A percentile compares a stretch with the other conserved stretches of the same genome.
These are phyloP conservation scores for Euphorbia schlechtendalii DNA, from an alignment of 441 rosid genomes.

Conservation along the genomic window DNA sequence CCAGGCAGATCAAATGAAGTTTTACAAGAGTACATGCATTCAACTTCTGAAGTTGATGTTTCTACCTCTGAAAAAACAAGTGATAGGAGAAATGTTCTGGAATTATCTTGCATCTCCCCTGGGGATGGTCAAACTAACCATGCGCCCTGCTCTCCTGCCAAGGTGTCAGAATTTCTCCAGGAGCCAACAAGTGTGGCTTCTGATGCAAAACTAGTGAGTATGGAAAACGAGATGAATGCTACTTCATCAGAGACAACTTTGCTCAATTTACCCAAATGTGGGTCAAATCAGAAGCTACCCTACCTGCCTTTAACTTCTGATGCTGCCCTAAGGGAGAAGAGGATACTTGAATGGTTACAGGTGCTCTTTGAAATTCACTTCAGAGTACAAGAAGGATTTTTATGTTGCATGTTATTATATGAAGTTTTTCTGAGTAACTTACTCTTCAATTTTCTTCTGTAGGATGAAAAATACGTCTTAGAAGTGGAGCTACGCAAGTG, in stretches of 20 bases:
- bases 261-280: conserved; percentile 31
- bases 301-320: conserved; percentile 48
- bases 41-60: conserved; percentile 33
- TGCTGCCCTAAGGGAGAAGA: conserved; percentile 75
- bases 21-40: conserved; percentile 31
- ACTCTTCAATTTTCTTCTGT: conserved; percentile 24
- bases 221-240: conserved; percentile 28
- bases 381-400: conserved; percentile 7
- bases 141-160: conserved; percentile 26
- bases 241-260: conserved; percentile 33
- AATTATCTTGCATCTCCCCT: conserved; percentile 31
- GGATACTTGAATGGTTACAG: conserved; percentile 73
- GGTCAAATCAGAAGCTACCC: conserved; percentile 35
- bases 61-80: conserved; percentile 33
- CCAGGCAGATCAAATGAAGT: conserved; percentile 31
- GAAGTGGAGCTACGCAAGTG: conserved; percentile 75
- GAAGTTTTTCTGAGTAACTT: background rate
- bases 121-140: conserved; percentile 28
- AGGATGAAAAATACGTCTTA: conserved; percentile 80
- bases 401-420: conserved; percentile 12
- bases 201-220: conserved; percentile 28
- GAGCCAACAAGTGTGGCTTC: conserved; percentile 18
- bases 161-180: conserved; percentile 33
- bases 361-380: conserved; percentile 32
- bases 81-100: conserved; percentile 35